Evolutionary conservation across 2,329 filamentous ascomycete species (phyloP), one percentile per base, ranked within the genome.

Genomic region (Colletotrichum tropicicola): DNA sequence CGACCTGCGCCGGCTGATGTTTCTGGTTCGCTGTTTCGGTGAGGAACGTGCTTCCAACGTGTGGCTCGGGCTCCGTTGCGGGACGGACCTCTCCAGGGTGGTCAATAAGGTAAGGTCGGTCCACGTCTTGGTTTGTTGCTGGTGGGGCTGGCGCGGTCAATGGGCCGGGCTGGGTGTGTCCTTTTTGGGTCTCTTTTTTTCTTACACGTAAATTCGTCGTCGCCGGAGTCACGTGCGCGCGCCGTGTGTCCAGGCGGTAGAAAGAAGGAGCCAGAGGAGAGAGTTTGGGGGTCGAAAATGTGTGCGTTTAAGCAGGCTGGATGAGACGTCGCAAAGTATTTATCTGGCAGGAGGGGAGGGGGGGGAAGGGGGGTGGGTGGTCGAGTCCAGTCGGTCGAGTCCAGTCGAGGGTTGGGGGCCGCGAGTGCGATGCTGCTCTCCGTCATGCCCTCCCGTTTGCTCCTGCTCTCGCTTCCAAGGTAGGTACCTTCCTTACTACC

Each of bases 301-400:
- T 56, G 43, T 61, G 49, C 32, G 35, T 23, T 47, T 23, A 49
- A 56, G 43, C 61, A 65, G 62, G 57, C 62, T 65, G 35, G 57
- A 51, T 37, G 62, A 65, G 62, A n/a, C 49, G 58, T 35, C 49
- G 57, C 35, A 51, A 51, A 61, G 35, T 65, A 62, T 65, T 65
- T 65, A 65, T 65, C 37, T 39, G 51, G 25, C 41, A 32, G 44
- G 28, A 27, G 35, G 23, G 43, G 15, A 17, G 23, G 27, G 27
- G 30, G 19, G 37, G 27, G 55, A n/a, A 32, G 52, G 41, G 19
- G 53, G 27, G 25, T 19, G 25, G 10, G 30, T 15, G 32, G 27
- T 19, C 48, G 39, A 37, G 28, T 27, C 49, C 19, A 25, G 7
- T 12, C 21, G 28, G 37, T 43, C 51, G 23, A 43, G 19, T 54